These are phyloP conservation scores for Tetradesmus obliquus DNA, from an alignment of 139 green algal species.

Conservation along the genomic window DNA sequence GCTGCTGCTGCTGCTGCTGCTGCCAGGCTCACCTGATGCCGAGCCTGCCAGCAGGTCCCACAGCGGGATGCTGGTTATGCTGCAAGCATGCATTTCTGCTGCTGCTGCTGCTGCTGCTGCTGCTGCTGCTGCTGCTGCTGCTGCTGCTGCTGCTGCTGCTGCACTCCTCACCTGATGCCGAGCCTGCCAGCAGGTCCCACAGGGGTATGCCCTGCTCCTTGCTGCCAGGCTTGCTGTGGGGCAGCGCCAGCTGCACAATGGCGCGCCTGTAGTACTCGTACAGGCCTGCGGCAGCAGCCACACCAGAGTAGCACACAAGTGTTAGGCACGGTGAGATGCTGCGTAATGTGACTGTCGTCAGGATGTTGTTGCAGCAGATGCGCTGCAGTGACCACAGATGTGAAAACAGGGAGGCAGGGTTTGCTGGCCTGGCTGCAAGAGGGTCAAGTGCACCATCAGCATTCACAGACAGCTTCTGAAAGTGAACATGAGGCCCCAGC, in stretches of 20 bases:
- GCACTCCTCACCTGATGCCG: slow-evolving; percentile 41
- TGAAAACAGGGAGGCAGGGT: too few relatives aligned
- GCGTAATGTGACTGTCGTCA: too few relatives aligned
- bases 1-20: slow-evolving; percentile 32
- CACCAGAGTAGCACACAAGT: not conserved
- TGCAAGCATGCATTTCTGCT: not conserved
- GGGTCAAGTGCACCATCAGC: too few relatives aligned
- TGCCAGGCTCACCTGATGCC: slow-evolving; percentile 10
- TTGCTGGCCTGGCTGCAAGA: too few relatives aligned
- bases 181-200: slow-evolving; percentile 85
- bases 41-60: slow-evolving; percentile 85
- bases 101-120: not conserved
- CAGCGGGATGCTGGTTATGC: slow-evolving; percentile 28
- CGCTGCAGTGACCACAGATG: too few relatives aligned
- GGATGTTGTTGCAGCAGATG: too few relatives aligned
- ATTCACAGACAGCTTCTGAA: too few relatives aligned
- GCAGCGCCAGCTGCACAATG: not conserved
- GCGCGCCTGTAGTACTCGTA: slow-evolving; percentile 88
- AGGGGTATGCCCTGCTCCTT: slow-evolving; percentile 34
- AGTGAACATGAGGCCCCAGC: too few relatives aligned
- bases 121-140: not conserved
- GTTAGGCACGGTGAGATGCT: too few relatives aligned
- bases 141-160: not conserved
- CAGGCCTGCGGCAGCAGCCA: slow-evolving; percentile 44
- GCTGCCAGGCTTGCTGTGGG: slow-evolving; percentile 17